Conservation (phyloP, 495 filamentous ascomycete species). For the Penicillium silybi region DNA sequence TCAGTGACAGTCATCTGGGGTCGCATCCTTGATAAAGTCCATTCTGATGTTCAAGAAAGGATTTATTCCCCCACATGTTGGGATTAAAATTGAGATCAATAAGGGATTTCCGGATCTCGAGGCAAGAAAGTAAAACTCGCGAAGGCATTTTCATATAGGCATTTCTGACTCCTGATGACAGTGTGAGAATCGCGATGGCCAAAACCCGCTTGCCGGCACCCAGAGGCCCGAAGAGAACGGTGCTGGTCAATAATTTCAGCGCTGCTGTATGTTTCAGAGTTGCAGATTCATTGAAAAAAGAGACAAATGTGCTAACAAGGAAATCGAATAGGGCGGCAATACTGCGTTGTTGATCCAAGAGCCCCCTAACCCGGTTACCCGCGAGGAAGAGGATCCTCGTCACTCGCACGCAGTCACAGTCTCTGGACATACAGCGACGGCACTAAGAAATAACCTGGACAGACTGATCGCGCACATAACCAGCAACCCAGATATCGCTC, state of each 20-base stretch:
- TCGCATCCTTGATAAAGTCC: constrained; percentile 42
- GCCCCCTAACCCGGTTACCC: constrained; percentile 9
- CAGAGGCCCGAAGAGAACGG: too few relatives aligned
- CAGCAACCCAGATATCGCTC: constrained; percentile 34
- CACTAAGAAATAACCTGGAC: constrained; percentile 29
- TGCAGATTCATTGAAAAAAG: too few relatives aligned
- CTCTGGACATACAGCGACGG: constrained; percentile 7
- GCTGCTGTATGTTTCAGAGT: too few relatives aligned
- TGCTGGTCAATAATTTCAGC: constrained; percentile 37
- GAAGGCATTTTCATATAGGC: too few relatives aligned
- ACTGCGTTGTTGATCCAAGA: constrained; percentile 26
- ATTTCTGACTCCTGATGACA: too few relatives aligned
- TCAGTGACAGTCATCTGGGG: too few relatives aligned
- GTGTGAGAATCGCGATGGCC: too few relatives aligned
- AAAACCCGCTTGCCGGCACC: too few relatives aligned
- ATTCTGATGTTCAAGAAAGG: constrained; percentile 47
- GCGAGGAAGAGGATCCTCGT: neutral
- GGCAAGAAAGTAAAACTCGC: too few relatives aligned
- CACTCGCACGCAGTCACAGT: neutral
- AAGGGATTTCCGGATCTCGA: constrained; percentile 31
- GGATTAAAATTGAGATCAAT: constrained; percentile 37
- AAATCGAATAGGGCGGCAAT: too few relatives aligned
- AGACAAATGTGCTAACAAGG: too few relatives aligned
- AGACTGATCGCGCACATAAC: constrained; percentile 43
- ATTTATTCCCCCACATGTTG: constrained; percentile 38